Evolutionary conservation across 2,329 filamentous ascomycete genomes (phyloP), one percentile per base, ranked within the genome.

Genomic region (Aspergillus flavus): DNA sequence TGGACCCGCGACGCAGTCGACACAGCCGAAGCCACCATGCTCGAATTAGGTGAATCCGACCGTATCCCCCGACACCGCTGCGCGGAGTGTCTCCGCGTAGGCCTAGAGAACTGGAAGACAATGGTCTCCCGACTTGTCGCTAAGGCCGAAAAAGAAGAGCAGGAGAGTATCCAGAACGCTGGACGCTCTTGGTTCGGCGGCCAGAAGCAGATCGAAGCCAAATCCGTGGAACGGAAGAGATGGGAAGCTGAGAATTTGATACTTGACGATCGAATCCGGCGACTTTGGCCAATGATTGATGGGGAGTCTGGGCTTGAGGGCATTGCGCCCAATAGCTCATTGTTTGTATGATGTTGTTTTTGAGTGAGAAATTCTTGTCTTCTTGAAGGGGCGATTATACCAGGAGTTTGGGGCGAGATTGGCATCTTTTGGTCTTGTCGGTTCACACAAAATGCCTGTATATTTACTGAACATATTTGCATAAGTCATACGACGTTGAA

Each of bases 1-100:
- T 98, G 94, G 94, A 97, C 94, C 0, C 87, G 93, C 61, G 92
- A 97, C 66, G 93, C 91, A 30, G 92, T 96, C 36, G 90, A 94
- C 68, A 81, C 91, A 1, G 91, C 93, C 3, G 93, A 94, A 77
- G 84, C 89, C 64, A 88, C 88, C 71, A 78, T 79, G 10, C 71
- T 73, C 58, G 69, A 80, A 66, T 64, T 79, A 68, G 61, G 71
- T 60, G 68, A 72, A 66, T 63, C 71, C 60, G 68, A 74, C 58
- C 60, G 61, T 19, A 76, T 75, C 6, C 82, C 84, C 5, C 83
- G 81, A 68, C 84, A 85, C 66, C 88, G 86, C 45, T 97, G 94
- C 74, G 86, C 86, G 39, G 86, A 94, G 68, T 97, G 94, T 73
- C 84, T 97, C 6, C 82, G 86, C 62, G 87, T 91, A 2, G 92